Evolutionary conservation across 2,329 filamentous ascomycete species (phyloP).

Genomic region (Penicillium sp.): DNA sequence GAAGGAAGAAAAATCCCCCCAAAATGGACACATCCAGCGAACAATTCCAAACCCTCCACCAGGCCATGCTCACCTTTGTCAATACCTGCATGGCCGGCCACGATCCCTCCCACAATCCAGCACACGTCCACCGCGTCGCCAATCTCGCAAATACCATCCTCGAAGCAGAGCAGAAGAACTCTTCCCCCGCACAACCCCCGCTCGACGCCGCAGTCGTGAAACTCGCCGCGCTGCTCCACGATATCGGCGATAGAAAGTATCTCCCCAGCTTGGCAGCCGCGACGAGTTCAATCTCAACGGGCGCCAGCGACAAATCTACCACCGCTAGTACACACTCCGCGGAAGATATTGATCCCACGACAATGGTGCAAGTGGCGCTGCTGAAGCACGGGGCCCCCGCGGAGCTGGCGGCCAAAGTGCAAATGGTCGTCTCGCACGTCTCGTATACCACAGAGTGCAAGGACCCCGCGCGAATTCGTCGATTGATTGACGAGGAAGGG

Average conservation of each 20-base stretch:
- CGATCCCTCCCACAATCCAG: conserved; percentile 83
- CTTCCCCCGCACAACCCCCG: conserved; percentile 17
- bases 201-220: conserved; percentile 56
- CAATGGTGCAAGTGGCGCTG: conserved; percentile 26
- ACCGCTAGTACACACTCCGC: too few relatives aligned
- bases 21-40: conserved; percentile 13
- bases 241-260: conserved; percentile 85
- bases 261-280: conserved; percentile 32
- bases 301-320: conserved; percentile 2
- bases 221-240: conserved; percentile 73
- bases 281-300: conserved; percentile 12
- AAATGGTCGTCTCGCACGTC: conserved; percentile 68
- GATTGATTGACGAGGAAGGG: conserved; percentile 48
- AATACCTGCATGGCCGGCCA: conserved; percentile 65
- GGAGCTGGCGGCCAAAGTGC: conserved; percentile 59
- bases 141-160: conserved; percentile 65
- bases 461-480: conserved; percentile 56
- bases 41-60: conserved; percentile 44
- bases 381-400: conserved; percentile 46
- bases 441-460: conserved; percentile 67
- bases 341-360: conserved; percentile 17
- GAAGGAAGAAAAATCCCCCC: not conserved
- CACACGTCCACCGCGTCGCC: conserved; percentile 74
- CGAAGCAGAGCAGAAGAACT: conserved; percentile 37
- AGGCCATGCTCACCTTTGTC: conserved; percentile 57